A percentile compares a stretch with the other conserved stretches of the same genome.
phyloP scores from a whole-genome alignment of 352 stramenopile genomes.

The Elongisporangium anandrum region DNA sequence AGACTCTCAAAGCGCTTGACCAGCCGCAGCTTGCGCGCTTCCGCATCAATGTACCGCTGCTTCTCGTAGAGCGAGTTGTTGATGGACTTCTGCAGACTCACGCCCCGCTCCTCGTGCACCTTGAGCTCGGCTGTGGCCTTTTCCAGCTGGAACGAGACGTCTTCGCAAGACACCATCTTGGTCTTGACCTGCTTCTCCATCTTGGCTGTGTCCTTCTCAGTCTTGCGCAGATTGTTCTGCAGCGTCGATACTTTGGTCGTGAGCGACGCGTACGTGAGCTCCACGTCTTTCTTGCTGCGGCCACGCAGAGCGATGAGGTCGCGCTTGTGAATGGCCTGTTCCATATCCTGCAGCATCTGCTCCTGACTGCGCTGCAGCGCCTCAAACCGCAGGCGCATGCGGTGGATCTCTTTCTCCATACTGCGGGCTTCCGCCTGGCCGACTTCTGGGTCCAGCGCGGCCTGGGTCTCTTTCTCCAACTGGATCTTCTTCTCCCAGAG shows the following conservation, averaged over 20 bases:
- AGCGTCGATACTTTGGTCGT: constrained; percentile 83
- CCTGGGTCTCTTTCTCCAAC: constrained; percentile 94
- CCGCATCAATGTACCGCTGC: constrained; percentile 79
- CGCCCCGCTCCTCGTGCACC: constrained; percentile 58
- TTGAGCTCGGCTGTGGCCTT: constrained; percentile 78
- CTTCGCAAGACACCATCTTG: constrained; percentile 53
- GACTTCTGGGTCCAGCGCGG: constrained; percentile 89
- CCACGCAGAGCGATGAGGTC: constrained; percentile 90
- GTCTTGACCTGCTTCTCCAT: constrained; percentile 68
- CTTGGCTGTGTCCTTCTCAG: constrained; percentile 49
- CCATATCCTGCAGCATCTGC: constrained; percentile 93
- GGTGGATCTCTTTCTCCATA: constrained; percentile 96
- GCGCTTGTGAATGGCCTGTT: constrained; percentile 91
- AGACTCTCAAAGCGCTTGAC: constrained; percentile 63
- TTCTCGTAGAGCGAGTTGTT: constrained; percentile 90
- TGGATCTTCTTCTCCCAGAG: constrained; percentile 97
- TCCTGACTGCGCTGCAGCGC: constrained; percentile 90
- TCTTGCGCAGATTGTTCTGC: constrained; percentile 68
- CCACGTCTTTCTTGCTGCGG: constrained; percentile 70
- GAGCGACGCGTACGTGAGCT: constrained; percentile 80
- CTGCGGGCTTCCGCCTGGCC: constrained; percentile 86
- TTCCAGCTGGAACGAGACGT: constrained; percentile 72
- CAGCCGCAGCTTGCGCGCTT: constrained; percentile 66
- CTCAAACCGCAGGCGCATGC: constrained; percentile 92
- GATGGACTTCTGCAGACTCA: constrained; percentile 73